phyloP scores from a whole-genome alignment of 805 yeast genomes.

The Nakazawaea wickerhamii region DNA sequence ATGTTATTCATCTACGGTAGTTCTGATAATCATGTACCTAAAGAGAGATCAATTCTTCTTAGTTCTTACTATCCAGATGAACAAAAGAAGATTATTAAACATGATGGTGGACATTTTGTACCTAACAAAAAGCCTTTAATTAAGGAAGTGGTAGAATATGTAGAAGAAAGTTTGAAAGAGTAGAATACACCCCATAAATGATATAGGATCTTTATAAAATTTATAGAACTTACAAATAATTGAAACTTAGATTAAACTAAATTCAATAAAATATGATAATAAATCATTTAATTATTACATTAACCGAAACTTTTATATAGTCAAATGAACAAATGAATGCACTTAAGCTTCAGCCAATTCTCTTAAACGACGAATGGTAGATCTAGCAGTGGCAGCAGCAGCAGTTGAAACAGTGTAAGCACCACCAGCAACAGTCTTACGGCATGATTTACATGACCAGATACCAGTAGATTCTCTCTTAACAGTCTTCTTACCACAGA shows the following conservation, averaged over 20 bases:
- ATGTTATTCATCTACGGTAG: constrained; percentile 69
- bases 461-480: constrained; percentile 98
- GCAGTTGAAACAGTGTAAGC: constrained; percentile 99
- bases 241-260: neutral
- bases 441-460: constrained; percentile 96
- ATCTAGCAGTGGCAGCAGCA: constrained; percentile 99
- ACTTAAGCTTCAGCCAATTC: constrained; percentile 98
- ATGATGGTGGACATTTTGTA: constrained; percentile 89
- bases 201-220: no score
- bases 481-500: constrained; percentile 99
- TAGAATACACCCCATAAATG: neutral
- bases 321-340: constrained; percentile 10
- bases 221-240: neutral
- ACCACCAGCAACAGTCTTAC: constrained; percentile 99
- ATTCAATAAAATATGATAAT: neutral
- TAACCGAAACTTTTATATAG: constrained; percentile 10
- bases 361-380: constrained; percentile 99
- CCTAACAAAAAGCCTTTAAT: constrained; percentile 58
- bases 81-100: constrained; percentile 43
- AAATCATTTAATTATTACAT: constrained; percentile 14
- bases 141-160: constrained; percentile 4
- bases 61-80: constrained; percentile 45
- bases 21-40: constrained; percentile 70
- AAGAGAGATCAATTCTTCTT: constrained; percentile 51
- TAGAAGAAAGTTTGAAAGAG: constrained; percentile 6